Evolutionary conservation across 2,329 filamentous ascomycete genomes (phyloP).

Genomic region (Colletotrichum somersetense): DNA sequence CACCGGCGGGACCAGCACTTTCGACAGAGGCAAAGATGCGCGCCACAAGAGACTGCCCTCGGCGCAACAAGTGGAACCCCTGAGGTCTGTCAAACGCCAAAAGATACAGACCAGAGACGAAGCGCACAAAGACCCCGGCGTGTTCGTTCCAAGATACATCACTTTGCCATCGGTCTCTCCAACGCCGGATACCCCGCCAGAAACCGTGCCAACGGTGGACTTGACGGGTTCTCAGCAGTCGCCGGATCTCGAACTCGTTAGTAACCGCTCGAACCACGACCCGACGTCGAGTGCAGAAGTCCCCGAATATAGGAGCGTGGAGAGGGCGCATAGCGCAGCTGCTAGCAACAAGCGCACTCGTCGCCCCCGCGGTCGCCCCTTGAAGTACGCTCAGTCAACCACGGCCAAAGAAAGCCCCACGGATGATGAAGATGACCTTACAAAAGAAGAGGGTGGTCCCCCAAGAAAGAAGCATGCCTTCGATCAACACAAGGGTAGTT

Average conservation of each 20-base stretch:
- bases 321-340: conserved; percentile 9
- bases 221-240: conserved; percentile 27
- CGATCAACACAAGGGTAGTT: background rate
- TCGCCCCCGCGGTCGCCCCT: background rate
- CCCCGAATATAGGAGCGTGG: conserved; percentile 6
- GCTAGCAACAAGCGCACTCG: background rate
- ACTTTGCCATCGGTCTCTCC: background rate
- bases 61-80: conserved; percentile 7
- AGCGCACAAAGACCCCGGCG: background rate
- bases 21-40: conserved; percentile 6
- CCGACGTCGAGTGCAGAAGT: background rate
- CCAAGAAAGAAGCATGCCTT: background rate
- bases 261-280: conserved; percentile 20
- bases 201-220: conserved; percentile 9
- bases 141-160: background rate
- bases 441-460: conserved; percentile 2
- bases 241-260: conserved; percentile 25
- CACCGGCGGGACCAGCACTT: conserved; percentile 1
- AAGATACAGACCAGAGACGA: conserved; percentile 14
- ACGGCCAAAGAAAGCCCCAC: background rate
- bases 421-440: conserved; percentile 10
- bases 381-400: background rate
- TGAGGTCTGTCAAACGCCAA: conserved; percentile 31
- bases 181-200: background rate
- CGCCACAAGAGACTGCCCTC: conserved; percentile 24